Evolutionary conservation across 305 asterid genomes (phyloP).

Genomic region (Nicotiana rustica): DNA sequence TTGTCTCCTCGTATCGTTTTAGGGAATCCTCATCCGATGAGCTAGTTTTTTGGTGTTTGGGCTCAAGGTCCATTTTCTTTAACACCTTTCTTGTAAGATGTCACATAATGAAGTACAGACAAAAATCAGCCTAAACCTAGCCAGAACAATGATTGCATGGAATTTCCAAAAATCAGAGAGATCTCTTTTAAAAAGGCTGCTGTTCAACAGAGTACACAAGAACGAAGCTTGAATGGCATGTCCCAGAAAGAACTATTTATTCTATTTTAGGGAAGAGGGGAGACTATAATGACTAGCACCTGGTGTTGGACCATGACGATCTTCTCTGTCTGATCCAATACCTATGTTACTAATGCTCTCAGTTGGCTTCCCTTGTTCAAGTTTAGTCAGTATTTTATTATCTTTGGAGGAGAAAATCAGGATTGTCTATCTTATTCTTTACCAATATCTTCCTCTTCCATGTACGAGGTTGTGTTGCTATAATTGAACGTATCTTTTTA

Average conservation of each 20-base stretch:
- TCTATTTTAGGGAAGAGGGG: conserved; percentile 24
- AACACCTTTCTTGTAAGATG: neutral
- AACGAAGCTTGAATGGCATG: neutral
- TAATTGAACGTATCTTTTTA: neutral
- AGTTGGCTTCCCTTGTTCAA: neutral
- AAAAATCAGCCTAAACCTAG: conserved; percentile 3
- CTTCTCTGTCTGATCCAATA: neutral
- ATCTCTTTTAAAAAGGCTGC: neutral
- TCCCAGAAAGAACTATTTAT: neutral
- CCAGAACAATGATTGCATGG: conserved; percentile 3
- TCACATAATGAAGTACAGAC: neutral
- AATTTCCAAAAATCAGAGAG: neutral
- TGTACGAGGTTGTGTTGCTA: neutral
- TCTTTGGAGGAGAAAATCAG: neutral
- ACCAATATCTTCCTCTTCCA: neutral
- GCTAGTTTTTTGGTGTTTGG: neutral
- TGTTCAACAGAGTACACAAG: conserved; percentile 5
- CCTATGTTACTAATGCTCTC: neutral
- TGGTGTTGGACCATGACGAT: neutral
- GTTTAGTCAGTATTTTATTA: neutral
- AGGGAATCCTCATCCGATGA: neutral
- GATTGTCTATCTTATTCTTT: neutral
- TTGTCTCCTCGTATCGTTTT: neutral
- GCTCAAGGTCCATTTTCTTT: neutral
- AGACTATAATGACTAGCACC: neutral